phyloP scores from a whole-genome alignment of 306 rosid genomes.

The Carpinus fangiana region DNA sequence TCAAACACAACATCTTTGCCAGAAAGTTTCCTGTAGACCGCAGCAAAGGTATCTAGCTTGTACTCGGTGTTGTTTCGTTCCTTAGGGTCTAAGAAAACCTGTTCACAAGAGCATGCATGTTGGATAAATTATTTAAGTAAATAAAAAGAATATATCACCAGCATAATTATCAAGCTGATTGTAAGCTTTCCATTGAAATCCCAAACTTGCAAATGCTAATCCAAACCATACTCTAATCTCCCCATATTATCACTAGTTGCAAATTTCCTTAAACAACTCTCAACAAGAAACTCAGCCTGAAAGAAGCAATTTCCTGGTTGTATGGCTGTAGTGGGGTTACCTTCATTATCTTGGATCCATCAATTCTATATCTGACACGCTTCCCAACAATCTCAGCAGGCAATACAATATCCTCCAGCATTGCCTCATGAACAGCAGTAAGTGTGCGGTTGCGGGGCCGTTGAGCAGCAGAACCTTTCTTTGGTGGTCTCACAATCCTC shows the following conservation, averaged over 20 bases:
- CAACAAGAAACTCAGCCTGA: neutral
- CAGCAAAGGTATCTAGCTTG: slow-evolving; percentile 79
- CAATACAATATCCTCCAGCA: slow-evolving; percentile 77
- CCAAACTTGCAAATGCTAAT: neutral
- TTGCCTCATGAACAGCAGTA: slow-evolving; percentile 88
- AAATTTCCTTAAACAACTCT: neutral
- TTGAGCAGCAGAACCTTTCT: slow-evolving; percentile 83
- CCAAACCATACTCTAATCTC: neutral
- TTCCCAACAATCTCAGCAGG: slow-evolving; percentile 98
- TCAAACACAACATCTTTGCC: slow-evolving; percentile 92
- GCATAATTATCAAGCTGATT: neutral
- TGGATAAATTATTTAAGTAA: neutral
- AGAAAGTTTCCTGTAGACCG: slow-evolving; percentile 78
- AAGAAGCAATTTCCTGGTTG: neutral
- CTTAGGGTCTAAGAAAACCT: slow-evolving; percentile 90
- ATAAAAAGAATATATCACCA: neutral
- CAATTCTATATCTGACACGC: slow-evolving; percentile 65
- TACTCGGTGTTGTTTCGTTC: slow-evolving; percentile 80
- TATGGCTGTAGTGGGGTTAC: slow-evolving; percentile 22
- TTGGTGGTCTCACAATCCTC: slow-evolving; percentile 82
- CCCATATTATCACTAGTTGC: neutral
- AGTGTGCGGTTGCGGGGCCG: slow-evolving; percentile 89
- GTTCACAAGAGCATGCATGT: neutral
- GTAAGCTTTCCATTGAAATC: neutral
- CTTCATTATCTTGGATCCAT: slow-evolving; percentile 88